phyloP scores from a whole-genome alignment of 2,329 filamentous ascomycete genomes.

The Ilyonectria destructans region DNA sequence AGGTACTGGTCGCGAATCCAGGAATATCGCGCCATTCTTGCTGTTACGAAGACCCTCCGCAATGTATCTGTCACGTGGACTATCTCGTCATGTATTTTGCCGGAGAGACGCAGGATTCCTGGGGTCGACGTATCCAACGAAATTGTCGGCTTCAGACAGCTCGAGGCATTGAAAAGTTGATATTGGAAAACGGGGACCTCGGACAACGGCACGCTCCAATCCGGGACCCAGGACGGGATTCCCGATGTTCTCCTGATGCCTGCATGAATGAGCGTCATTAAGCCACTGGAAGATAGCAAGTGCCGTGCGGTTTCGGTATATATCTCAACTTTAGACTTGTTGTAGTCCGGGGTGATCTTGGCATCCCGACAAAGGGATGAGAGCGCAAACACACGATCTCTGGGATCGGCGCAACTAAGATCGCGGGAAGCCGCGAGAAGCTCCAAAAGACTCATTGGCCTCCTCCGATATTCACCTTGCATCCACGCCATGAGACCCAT shows the following conservation, averaged over 20 bases:
- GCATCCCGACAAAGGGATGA: conserved; percentile 11
- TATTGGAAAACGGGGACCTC: conserved; percentile 11
- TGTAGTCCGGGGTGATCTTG: conserved; percentile 19
- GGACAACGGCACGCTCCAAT: conserved; percentile 16
- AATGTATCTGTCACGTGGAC: conserved; percentile 24
- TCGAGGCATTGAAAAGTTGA: conserved; percentile 4
- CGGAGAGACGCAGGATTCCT: conserved; percentile 1
- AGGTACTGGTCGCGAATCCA: conserved; percentile 20
- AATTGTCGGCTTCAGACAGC: conserved; percentile 1
- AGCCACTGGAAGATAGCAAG: background rate
- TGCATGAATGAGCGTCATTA: conserved; percentile 14
- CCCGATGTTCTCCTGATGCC: conserved; percentile 7
- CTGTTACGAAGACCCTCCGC: conserved; percentile 2
- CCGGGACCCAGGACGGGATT: conserved; percentile 24
- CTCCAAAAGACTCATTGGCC: background rate
- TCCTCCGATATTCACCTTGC: background rate
- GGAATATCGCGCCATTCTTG: conserved; percentile 19
- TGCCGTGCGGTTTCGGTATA: conserved; percentile 8
- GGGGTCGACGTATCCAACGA: background rate
- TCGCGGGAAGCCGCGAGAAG: conserved; percentile 12
- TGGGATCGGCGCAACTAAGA: conserved; percentile 19
- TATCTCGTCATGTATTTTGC: conserved; percentile 3
- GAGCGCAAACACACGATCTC: conserved; percentile 23
- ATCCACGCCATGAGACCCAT: conserved; percentile 8
- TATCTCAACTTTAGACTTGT: background rate